Evolutionary conservation across 371 early-diverging fungal genomes (phyloP).

Genomic region (Mortierella sp.): DNA sequence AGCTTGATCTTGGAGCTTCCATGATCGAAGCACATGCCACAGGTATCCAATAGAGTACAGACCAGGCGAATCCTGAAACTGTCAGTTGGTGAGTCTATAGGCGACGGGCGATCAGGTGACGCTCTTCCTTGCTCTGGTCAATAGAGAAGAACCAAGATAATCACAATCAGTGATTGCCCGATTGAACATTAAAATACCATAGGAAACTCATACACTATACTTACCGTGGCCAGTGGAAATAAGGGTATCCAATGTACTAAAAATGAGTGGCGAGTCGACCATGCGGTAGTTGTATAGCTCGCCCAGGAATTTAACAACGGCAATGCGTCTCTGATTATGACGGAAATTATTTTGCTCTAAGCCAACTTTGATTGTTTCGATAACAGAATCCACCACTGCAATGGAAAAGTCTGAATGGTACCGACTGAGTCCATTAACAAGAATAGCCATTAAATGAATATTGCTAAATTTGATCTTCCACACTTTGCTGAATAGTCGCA

Average conservation of each 20-base stretch:
- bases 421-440: constrained; percentile 81
- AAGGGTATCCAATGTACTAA: constrained; percentile 88
- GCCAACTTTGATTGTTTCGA: constrained; percentile 92
- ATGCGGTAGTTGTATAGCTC: constrained; percentile 92
- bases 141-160: not conserved
- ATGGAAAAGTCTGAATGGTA: constrained; percentile 92
- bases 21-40: constrained; percentile 87
- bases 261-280: constrained; percentile 84
- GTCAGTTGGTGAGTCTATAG: constrained; percentile 88
- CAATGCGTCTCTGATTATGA: constrained; percentile 91
- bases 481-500: constrained; percentile 82
- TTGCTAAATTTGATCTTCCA: constrained; percentile 95
- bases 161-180: not conserved
- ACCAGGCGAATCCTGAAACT: constrained; percentile 94
- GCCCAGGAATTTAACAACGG: constrained; percentile 87
- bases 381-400: constrained; percentile 83
- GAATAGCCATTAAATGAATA: constrained; percentile 84
- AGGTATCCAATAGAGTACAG: constrained; percentile 90
- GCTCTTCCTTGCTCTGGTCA: constrained; percentile 80
- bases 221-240: constrained; percentile 89
- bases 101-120: constrained; percentile 70
- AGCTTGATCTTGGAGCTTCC: constrained; percentile 76
- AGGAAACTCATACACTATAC: not conserved
- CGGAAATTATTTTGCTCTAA: constrained; percentile 92
- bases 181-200: not conserved